Evolutionary conservation across 305 asterid genomes (phyloP).

Genomic region (Salvia sclarea): DNA sequence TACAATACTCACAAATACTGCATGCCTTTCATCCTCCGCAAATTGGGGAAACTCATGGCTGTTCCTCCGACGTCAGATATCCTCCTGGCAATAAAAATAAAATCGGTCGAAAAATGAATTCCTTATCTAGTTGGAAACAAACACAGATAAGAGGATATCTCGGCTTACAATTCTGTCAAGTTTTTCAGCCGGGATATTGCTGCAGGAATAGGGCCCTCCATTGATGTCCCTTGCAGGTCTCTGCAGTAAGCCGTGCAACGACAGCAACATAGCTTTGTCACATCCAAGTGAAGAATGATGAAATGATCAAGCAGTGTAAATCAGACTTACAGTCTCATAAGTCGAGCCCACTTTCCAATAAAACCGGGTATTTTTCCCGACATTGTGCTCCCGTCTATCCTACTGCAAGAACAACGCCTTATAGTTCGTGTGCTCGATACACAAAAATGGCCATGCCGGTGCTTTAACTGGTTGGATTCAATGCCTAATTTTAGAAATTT

Average conservation of each 20-base stretch:
- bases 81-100: constrained; percentile 53
- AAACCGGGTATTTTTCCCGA: constrained; percentile 80
- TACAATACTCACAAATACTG: constrained; percentile 49
- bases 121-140: too few species aligned
- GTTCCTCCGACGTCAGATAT: constrained; percentile 63
- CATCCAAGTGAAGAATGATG: constrained; percentile 19
- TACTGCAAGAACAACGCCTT: constrained; percentile 55
- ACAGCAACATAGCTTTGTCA: background rate
- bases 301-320: background rate
- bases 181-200: constrained; percentile 51
- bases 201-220: constrained; percentile 86
- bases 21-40: constrained; percentile 39
- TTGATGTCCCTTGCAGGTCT: constrained; percentile 76
- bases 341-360: constrained; percentile 73
- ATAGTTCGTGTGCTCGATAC: background rate
- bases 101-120: background rate
- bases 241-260: constrained; percentile 42
- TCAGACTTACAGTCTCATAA: constrained; percentile 58
- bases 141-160: constrained; percentile 16
- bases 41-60: constrained; percentile 52
- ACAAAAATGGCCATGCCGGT: background rate
- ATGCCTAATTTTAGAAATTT: background rate
- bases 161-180: constrained; percentile 58
- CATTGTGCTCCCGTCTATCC: constrained; percentile 72
- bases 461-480: background rate